A percentile compares a stretch with the other conserved stretches of the same genome.
Evolutionary conservation across 148 eudicot species (phyloP).

Genomic region (Camellia sinensis): DNA sequence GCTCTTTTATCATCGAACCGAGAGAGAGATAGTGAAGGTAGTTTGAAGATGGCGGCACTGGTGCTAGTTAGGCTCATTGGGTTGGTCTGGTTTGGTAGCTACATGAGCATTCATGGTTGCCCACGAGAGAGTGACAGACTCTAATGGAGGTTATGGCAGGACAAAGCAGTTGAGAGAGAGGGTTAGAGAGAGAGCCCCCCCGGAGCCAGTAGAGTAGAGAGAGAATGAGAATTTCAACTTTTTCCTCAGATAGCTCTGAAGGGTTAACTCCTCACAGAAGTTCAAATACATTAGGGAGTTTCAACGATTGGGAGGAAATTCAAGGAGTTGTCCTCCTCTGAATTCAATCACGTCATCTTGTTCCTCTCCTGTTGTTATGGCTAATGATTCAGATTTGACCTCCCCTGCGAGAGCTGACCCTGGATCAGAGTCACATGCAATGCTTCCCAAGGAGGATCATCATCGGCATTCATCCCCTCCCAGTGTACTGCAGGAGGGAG

Average conservation of each 20-base stretch:
- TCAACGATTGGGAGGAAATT: constrained; percentile 19
- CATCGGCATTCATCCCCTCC: constrained; percentile 37
- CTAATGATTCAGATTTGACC: constrained; percentile 17
- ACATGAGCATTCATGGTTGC: too few relatives aligned
- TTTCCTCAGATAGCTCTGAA: constrained; percentile 13
- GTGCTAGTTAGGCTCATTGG: too few relatives aligned
- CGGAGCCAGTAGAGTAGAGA: too few relatives aligned
- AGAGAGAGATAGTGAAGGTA: too few relatives aligned
- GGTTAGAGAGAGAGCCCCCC: too few relatives aligned
- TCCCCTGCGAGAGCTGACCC: constrained; percentile 22
- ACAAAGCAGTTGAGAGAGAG: too few relatives aligned
- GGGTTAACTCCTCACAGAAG: constrained; percentile 26
- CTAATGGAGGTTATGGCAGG: too few relatives aligned
- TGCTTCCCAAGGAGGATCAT: constrained; percentile 17
- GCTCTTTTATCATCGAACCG: too few relatives aligned
- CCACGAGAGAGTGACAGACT: too few relatives aligned
- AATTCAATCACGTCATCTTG: constrained; percentile 32
- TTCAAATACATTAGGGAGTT: constrained; percentile 22
- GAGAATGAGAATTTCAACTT: constrained; percentile 13
- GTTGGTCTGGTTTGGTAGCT: too few relatives aligned
- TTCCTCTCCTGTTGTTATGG: constrained; percentile 30
- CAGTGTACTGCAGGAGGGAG: constrained; percentile 50
- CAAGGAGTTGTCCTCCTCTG: constrained; percentile 28
- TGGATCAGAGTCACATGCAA: constrained; percentile 26
- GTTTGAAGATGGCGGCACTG: too few relatives aligned